phyloP scores from a whole-genome alignment of 2,329 filamentous ascomycete species.

The Beauveria australis region DNA sequence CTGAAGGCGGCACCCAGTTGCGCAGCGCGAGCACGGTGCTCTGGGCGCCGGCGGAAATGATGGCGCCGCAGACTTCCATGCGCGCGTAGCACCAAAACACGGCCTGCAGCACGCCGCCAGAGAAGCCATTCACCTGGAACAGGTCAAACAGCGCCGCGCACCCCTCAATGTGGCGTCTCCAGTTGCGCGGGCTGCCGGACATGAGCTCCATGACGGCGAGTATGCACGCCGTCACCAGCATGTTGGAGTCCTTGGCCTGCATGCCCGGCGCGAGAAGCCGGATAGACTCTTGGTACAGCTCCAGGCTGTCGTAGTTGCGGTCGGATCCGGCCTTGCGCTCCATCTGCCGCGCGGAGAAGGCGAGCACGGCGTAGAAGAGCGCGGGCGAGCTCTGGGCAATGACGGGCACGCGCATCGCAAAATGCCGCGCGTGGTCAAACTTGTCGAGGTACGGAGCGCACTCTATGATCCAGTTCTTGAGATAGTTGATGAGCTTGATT shows the following conservation, averaged over 20 bases:
- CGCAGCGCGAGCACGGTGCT: constrained; percentile 39
- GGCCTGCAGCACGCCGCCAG: constrained; percentile 37
- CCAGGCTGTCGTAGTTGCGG: constrained; percentile 40
- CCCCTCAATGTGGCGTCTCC: constrained; percentile 48
- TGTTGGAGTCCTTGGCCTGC: constrained; percentile 33
- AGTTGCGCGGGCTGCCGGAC: constrained; percentile 39
- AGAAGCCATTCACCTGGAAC: constrained; percentile 39
- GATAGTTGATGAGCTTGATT: constrained; percentile 22
- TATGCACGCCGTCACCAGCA: constrained; percentile 38
- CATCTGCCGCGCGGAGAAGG: constrained; percentile 44
- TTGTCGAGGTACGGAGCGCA: constrained; percentile 45
- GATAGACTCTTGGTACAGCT: constrained; percentile 45
- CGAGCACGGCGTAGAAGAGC: constrained; percentile 41
- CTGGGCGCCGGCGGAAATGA: constrained; percentile 42
- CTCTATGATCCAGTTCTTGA: constrained; percentile 43
- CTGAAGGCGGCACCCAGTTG: constrained; percentile 34
- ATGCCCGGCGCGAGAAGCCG: constrained; percentile 32
- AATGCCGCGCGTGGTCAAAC: constrained; percentile 44
- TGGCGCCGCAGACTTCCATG: constrained; percentile 47
- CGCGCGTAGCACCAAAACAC: constrained; percentile 52
- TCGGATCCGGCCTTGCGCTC: constrained; percentile 40
- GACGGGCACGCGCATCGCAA: constrained; percentile 41
- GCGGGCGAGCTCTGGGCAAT: constrained; percentile 37
- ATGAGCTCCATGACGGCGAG: constrained; percentile 41
- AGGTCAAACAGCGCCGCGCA: constrained; percentile 45